Evolutionary conservation across 805 yeast species (phyloP).

Genomic region (Myxozyma kluyveri): DNA sequence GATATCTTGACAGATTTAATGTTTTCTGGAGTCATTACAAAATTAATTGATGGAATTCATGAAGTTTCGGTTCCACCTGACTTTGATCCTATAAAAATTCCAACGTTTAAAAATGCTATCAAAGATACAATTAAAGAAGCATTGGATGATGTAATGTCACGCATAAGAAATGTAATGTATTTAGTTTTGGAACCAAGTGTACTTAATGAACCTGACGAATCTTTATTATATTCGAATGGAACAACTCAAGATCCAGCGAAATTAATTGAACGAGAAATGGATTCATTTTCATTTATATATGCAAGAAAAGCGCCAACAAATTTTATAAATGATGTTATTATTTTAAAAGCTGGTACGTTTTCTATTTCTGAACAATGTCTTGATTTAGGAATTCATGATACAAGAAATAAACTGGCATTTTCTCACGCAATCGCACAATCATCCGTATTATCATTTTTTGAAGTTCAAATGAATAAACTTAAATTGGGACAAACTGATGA

Average conservation of each 20-base stretch:
- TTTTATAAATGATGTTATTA: constrained; percentile 85
- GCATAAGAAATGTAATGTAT: not conserved
- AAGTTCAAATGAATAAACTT: constrained; percentile 70
- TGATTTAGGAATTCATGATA: constrained; percentile 58
- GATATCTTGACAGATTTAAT: constrained; percentile 88
- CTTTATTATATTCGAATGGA: too few species aligned
- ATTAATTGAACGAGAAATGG: constrained; percentile 84
- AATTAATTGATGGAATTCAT: too few species aligned
- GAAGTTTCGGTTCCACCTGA: too few species aligned
- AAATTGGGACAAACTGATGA: constrained; percentile 55
- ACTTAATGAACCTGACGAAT: constrained; percentile 48
- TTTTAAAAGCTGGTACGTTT: constrained; percentile 62
- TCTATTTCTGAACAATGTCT: too few species aligned
- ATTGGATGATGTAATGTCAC: not conserved
- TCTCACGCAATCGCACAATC: constrained; percentile 97
- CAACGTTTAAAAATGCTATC: too few species aligned
- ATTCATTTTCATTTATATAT: constrained; percentile 76
- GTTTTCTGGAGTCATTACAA: too few species aligned
- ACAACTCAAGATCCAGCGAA: constrained; percentile 68
- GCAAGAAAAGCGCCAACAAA: constrained; percentile 46
- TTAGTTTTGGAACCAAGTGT: not conserved
- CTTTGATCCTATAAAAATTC: too few species aligned
- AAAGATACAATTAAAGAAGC: too few species aligned
- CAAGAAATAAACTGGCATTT: constrained; percentile 84
- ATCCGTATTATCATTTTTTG: constrained; percentile 86